Conservation (phyloP, 2,329 filamentous ascomycete species). For the Claviceps fusiformis region DNA sequence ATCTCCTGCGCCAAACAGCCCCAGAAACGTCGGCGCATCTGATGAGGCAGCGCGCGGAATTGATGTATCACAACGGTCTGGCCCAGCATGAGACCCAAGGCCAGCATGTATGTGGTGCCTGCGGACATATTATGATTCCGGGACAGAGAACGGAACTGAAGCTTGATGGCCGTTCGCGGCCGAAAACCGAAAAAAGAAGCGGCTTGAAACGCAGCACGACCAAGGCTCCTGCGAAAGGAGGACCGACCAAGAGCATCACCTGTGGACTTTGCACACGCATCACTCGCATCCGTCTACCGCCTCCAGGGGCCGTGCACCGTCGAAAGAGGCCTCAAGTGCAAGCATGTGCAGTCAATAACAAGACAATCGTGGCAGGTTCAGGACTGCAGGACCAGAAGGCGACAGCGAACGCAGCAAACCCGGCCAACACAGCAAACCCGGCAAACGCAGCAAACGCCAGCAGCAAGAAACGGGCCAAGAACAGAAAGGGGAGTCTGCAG, state of each 20-base stretch:
- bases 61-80: slow-evolving; percentile 34
- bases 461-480: slow-evolving; percentile 54
- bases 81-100: slow-evolving; percentile 32
- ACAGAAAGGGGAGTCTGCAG: slow-evolving; percentile 51
- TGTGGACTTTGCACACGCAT: slow-evolving; percentile 32
- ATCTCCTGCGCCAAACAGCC: slow-evolving; percentile 37
- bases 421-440: too few species aligned
- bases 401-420: slow-evolving; percentile 13
- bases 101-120: slow-evolving; percentile 43
- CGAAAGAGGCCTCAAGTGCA: slow-evolving; percentile 10
- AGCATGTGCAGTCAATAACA: slow-evolving; percentile 7
- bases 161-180: slow-evolving; percentile 17
- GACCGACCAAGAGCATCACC: slow-evolving; percentile 15
- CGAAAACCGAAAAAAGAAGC: neutral
- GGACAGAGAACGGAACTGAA: slow-evolving; percentile 31
- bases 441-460: slow-evolving; percentile 31
- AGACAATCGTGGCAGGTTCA: neutral
- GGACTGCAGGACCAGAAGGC: slow-evolving; percentile 11
- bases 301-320: slow-evolving; percentile 20
- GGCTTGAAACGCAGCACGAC: neutral
- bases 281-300: slow-evolving; percentile 27
- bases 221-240: slow-evolving; percentile 1
- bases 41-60: slow-evolving; percentile 37
- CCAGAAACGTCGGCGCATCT: slow-evolving; percentile 46
- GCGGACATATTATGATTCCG: slow-evolving; percentile 45